Conservation (phyloP, 2,329 filamentous ascomycete species). For the Nigrospora oryzae region DNA sequence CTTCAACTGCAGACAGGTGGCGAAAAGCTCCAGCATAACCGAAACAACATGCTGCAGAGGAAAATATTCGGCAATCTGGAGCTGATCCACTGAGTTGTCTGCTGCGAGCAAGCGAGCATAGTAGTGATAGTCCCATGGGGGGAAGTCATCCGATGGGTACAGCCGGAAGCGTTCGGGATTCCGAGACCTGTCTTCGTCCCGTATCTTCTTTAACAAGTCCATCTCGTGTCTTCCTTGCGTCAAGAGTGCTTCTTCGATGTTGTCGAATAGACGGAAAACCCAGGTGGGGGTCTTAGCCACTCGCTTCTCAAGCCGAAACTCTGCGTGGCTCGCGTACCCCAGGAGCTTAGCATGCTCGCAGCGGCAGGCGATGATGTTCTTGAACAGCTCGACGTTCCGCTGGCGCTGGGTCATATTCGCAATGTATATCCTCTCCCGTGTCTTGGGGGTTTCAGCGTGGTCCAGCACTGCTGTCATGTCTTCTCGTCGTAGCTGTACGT, state of each 20-base stretch:
- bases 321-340: conserved; percentile 46
- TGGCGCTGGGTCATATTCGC: conserved; percentile 47
- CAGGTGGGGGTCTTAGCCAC: conserved; percentile 48
- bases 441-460: conserved; percentile 39
- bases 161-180: no score
- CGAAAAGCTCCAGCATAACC: conserved; percentile 49
- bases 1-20: conserved; percentile 43
- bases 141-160: background rate
- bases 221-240: conserved; percentile 42
- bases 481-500: background rate
- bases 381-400: conserved; percentile 43
- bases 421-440: conserved; percentile 39
- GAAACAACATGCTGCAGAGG: conserved; percentile 41
- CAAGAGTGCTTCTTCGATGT: conserved; percentile 36
- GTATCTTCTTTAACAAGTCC: conserved; percentile 30
- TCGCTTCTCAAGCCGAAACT: conserved; percentile 44
- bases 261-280: conserved; percentile 42
- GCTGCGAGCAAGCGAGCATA: conserved; percentile 45
- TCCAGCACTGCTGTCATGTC: conserved; percentile 35
- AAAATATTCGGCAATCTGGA: conserved; percentile 49
- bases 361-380: conserved; percentile 41
- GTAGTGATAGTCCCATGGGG: conserved; percentile 18
- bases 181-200: background rate
- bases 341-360: conserved; percentile 46
- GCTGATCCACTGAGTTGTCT: conserved; percentile 42